Evolutionary conservation across 768 basidiomycete genomes (phyloP), one percentile per base, ranked within the genome.

Genomic region (Cyathus striatus): DNA sequence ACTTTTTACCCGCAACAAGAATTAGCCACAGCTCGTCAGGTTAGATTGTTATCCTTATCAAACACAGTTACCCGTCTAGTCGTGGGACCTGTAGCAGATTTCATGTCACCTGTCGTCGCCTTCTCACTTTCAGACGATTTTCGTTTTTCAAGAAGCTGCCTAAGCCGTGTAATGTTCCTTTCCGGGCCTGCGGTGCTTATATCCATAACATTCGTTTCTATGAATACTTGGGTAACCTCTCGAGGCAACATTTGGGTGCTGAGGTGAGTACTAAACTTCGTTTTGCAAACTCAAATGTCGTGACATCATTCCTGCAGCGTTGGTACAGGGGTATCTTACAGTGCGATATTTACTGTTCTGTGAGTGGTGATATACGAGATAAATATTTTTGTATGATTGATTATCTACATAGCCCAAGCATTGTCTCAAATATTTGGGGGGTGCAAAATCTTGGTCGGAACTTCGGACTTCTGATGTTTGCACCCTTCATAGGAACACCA

Each of bases 371-470:
- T 46, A 21, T 20, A 39, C 23, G 2, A 13, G 18, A 23, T n/a
- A 43, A 32, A 38, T 24, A 27, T 43, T 35, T 42, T 39, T 20
- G 24, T 47, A 27, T n/a, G 23, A 20, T 20, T 37, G 6, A 37
- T 20, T n/a, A 14, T 37, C 10, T 13, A n/a, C 20, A 14, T 49
- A 86, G 83, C 10, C 87, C 89, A 2, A 79, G 84, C 41, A 71
- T 91, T 22, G 62, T 88, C 3, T 78, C 81, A 2, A 70, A 82
- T 1, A 69, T 85, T 18, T 91, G 86, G 85, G 89, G 89, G 10
- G 57, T 72, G 21, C 54, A 68, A n/a, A 74, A 86, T 47, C 64
- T 82, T 4, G 89, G 80, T 6, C 78, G 89, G 44, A 91, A 91
- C 59, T 90, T 79, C 46, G 86, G 87, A 20, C 60, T 87, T 26